Evolutionary conservation across 2,329 filamentous ascomycete species (phyloP).

Genomic region (Spiromastix sp.): DNA sequence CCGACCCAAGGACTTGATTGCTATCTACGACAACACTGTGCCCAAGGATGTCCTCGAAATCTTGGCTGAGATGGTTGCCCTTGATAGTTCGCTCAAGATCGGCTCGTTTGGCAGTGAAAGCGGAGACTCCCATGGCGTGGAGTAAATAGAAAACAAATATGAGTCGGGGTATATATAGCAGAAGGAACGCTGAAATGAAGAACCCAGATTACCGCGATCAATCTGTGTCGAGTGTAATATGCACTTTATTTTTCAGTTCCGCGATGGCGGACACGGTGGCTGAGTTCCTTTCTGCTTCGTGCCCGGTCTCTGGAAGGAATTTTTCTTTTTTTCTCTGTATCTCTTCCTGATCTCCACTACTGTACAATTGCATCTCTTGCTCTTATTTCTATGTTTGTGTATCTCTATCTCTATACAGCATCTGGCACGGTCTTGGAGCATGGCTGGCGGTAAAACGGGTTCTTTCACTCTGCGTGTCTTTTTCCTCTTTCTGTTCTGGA

Average conservation of each 20-base stretch:
- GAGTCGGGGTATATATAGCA: not conserved
- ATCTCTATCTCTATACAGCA: too few species aligned
- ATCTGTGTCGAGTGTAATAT: too few species aligned
- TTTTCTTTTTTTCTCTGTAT: too few species aligned
- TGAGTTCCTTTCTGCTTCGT: not conserved
- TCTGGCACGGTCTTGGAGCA: not conserved
- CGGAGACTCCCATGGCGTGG: constrained; percentile 21
- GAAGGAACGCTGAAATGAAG: not conserved
- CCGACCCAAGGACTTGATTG: constrained; percentile 80
- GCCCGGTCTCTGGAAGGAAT: too few species aligned
- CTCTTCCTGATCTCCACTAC: not conserved
- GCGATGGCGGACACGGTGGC: not conserved
- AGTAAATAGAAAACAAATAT: constrained; percentile 3
- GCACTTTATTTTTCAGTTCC: too few species aligned
- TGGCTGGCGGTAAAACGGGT: too few species aligned
- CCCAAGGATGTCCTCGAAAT: constrained; percentile 95
- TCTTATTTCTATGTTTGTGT: not conserved
- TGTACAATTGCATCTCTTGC: too few species aligned
- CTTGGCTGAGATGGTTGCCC: constrained; percentile 94
- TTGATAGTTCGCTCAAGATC: constrained; percentile 65
- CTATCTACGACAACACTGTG: constrained; percentile 97
- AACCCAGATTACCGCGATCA: not conserved
- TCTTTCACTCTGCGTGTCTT: too few species aligned
- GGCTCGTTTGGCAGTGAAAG: constrained; percentile 31
- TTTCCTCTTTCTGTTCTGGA: too few species aligned